A percentile compares a stretch with the other conserved stretches of the same genome.
Conservation (phyloP, 306 rosid genomes). For the Abrus precatorius region DNA sequence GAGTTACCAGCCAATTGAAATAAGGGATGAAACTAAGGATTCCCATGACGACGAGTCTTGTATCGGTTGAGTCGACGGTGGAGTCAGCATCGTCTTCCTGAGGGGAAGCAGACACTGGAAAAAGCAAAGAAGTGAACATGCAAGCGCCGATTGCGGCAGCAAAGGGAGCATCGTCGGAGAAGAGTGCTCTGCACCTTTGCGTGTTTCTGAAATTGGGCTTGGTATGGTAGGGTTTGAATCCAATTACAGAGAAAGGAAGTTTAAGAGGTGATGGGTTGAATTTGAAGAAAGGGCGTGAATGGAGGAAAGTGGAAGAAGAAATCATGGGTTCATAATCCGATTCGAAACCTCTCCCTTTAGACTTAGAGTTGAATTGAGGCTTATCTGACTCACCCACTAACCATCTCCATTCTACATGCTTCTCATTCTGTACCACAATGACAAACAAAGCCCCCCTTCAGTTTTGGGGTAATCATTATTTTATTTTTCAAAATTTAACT, state of each 20-base stretch:
- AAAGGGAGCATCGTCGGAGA: slow-evolving; percentile 79
- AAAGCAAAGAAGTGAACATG: slow-evolving; percentile 73
- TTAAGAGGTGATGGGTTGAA: neutral
- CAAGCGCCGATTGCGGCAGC: slow-evolving; percentile 88
- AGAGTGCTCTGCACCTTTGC: slow-evolving; percentile 57
- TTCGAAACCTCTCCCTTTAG: neutral
- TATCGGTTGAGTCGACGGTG: slow-evolving; percentile 63
- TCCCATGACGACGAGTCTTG: slow-evolving; percentile 86
- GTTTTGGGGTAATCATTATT: too few relatives aligned
- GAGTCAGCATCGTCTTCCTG: slow-evolving; percentile 64
- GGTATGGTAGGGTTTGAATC: slow-evolving; percentile 39
- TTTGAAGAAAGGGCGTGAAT: slow-evolving; percentile 30
- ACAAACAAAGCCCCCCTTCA: too few relatives aligned
- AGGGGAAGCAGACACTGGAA: slow-evolving; percentile 53
- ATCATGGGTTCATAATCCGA: neutral
- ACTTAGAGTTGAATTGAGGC: too few relatives aligned
- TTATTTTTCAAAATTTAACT: too few relatives aligned
- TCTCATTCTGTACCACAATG: too few relatives aligned
- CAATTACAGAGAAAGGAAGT: neutral
- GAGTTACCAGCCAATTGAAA: slow-evolving; percentile 91
- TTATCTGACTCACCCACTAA: too few relatives aligned
- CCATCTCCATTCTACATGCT: too few relatives aligned
- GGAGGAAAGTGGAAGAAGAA: slow-evolving; percentile 27
- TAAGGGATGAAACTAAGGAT: slow-evolving; percentile 88
- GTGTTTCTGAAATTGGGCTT: neutral